Evolutionary conservation across 805 yeast genomes (phyloP).

Genomic region (Cyberlindnera petersonii): DNA sequence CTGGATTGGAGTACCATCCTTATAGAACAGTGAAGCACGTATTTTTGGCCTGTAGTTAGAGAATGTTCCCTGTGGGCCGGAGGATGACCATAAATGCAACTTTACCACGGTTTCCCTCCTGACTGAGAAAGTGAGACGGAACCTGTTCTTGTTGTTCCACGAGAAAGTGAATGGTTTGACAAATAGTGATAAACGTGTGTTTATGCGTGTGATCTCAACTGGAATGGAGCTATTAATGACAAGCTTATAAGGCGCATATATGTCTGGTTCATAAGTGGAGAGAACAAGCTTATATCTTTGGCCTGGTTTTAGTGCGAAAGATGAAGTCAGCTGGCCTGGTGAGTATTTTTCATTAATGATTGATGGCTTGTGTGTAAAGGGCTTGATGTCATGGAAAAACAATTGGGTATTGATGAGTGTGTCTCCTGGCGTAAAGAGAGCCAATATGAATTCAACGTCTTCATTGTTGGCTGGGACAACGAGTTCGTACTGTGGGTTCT

Average conservation of each 20-base stretch:
- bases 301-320: constrained; percentile 27
- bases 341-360: constrained; percentile 35
- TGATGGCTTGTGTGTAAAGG: constrained; percentile 33
- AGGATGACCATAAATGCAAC: constrained; percentile 20
- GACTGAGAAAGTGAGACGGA: constrained; percentile 30
- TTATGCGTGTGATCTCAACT: constrained; percentile 18
- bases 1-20: constrained; percentile 28
- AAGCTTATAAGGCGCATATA: constrained; percentile 32
- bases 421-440: constrained; percentile 25
- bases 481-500: constrained; percentile 53
- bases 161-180: constrained; percentile 23
- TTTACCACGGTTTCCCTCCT: constrained; percentile 21
- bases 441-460: constrained; percentile 22
- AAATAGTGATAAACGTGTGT: constrained; percentile 36
- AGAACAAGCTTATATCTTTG: constrained; percentile 43
- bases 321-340: constrained; percentile 20
- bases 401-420: constrained; percentile 40
- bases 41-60: constrained; percentile 42
- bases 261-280: constrained; percentile 41
- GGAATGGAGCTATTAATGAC: constrained; percentile 26
- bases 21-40: constrained; percentile 41
- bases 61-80: not conserved
- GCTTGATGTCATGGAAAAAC: constrained; percentile 35
- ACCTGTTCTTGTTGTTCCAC: constrained; percentile 41
- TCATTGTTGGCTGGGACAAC: constrained; percentile 24